Evolutionary conservation across 1,284 basidiomycete species (phyloP).

Genomic region (Phellopilus nigrolimitatus): DNA sequence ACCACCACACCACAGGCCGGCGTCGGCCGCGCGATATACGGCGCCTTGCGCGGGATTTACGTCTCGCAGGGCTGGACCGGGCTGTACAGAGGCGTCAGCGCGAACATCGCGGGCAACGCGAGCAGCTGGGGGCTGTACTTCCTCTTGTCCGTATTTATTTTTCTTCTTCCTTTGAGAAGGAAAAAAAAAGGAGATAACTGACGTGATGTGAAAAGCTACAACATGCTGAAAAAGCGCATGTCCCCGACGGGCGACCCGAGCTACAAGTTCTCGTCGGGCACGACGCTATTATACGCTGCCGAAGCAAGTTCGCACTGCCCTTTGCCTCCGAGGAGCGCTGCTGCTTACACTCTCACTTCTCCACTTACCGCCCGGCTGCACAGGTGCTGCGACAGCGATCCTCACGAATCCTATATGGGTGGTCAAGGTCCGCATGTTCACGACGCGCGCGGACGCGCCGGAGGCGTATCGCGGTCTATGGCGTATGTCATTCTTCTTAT

Average conservation of each 20-base stretch:
- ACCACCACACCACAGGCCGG: conserved; percentile 59
- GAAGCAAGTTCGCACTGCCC: conserved; percentile 79
- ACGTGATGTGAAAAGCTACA: conserved; percentile 60
- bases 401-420: conserved; percentile 99
- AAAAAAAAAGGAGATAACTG: neutral
- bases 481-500: conserved; percentile 53
- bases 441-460: conserved; percentile 63
- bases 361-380: conserved; percentile 27
- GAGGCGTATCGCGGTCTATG: conserved; percentile 74
- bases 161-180: conserved; percentile 2
- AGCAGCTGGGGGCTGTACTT: conserved; percentile 98
- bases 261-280: conserved; percentile 63
- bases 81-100: conserved; percentile 85
- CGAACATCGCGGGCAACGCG: conserved; percentile 96
- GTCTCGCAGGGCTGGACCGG: conserved; percentile 77
- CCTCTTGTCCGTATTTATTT: conserved; percentile 70
- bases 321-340: conserved; percentile 11
- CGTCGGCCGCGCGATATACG: conserved; percentile 77
- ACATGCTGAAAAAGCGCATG: conserved; percentile 80
- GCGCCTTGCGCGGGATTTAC: conserved; percentile 71
- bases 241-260: conserved; percentile 49
- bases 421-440: conserved; percentile 97
- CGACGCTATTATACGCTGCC: conserved; percentile 88
- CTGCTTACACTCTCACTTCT: conserved; percentile 19
- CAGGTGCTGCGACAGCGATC: conserved; percentile 89